These are phyloP conservation scores for Beauveria rudraprayagi DNA, from an alignment of 2,329 filamentous ascomycete genomes.

Conservation along the genomic window DNA sequence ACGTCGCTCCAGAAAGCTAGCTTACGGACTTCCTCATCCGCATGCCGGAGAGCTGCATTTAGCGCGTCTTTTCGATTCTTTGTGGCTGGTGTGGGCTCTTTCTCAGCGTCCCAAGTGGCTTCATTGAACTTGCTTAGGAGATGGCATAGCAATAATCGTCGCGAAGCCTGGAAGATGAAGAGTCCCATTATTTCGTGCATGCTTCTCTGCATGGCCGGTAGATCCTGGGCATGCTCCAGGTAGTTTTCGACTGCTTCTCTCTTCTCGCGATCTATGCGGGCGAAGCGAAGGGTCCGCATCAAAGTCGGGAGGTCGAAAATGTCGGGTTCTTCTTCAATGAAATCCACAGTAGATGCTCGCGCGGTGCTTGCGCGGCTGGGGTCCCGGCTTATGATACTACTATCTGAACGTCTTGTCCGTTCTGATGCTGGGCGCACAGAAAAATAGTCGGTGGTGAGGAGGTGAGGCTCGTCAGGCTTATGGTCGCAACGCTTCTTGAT, in stretches of 20 bases:
- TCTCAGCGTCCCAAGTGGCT: background rate
- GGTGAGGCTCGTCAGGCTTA: conserved; percentile 47
- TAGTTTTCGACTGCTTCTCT: conserved; percentile 77
- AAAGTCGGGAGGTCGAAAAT: conserved; percentile 60
- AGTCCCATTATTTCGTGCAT: conserved; percentile 81
- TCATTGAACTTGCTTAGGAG: conserved; percentile 10
- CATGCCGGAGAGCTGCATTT: conserved; percentile 64
- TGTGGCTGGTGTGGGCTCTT: background rate
- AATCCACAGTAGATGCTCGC: conserved; percentile 30
- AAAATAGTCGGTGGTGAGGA: conserved; percentile 73
- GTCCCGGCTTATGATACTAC: conserved; percentile 25
- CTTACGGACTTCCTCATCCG: conserved; percentile 70
- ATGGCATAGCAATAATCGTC: conserved; percentile 45
- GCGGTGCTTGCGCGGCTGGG: conserved; percentile 31
- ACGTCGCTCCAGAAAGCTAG: conserved; percentile 87
- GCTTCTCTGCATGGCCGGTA: conserved; percentile 64
- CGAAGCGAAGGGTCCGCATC: conserved; percentile 56
- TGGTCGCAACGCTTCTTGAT: conserved; percentile 48
- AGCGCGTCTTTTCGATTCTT: conserved; percentile 54
- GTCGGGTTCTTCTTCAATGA: conserved; percentile 48
- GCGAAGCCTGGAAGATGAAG: conserved; percentile 84
- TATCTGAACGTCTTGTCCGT: conserved; percentile 22
- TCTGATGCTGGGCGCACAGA: conserved; percentile 55
- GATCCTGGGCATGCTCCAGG: conserved; percentile 67
- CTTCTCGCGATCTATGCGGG: conserved; percentile 85